Evolutionary conservation across 2,329 filamentous ascomycete species (phyloP).

Genomic region (Diaporthe batatas): DNA sequence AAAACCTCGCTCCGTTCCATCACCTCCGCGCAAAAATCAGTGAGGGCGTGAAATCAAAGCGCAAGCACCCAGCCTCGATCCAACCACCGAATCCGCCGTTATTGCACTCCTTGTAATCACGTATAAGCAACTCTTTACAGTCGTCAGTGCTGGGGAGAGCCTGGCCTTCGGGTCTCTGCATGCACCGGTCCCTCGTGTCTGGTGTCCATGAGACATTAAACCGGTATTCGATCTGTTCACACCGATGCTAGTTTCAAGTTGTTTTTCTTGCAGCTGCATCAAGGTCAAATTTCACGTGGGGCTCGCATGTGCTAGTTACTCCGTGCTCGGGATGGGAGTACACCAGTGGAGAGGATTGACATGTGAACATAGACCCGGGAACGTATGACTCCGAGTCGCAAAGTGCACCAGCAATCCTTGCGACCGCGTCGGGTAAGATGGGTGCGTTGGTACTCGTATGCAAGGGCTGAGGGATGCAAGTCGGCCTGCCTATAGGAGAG

Average conservation of each 20-base stretch:
- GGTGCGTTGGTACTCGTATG: not conserved
- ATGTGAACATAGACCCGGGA: not conserved
- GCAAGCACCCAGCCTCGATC: not conserved
- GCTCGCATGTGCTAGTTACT: not conserved
- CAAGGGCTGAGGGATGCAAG: not conserved
- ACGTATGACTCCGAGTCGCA: not conserved
- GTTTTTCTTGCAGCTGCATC: too few relatives aligned
- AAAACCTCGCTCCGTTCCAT: not conserved
- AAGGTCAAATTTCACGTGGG: too few relatives aligned
- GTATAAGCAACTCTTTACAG: not conserved
- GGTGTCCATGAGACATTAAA: constrained; percentile 8
- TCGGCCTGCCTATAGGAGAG: not conserved
- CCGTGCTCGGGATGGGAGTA: not conserved
- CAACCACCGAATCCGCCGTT: not conserved
- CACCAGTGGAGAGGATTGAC: not conserved
- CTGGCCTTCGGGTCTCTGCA: not conserved
- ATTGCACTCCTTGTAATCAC: not conserved
- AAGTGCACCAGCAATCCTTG: not conserved
- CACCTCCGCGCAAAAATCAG: not conserved
- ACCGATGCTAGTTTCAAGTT: not conserved
- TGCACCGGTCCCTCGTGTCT: not conserved
- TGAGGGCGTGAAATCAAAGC: not conserved
- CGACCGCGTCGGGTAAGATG: not conserved
- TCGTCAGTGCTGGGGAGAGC: not conserved
- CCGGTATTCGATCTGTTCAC: not conserved